Percentiles rank a stretch among this genome's conserved stretches.
Conservation (phyloP, 2,329 filamentous ascomycete genomes). For the Apiospora koreana region DNA sequence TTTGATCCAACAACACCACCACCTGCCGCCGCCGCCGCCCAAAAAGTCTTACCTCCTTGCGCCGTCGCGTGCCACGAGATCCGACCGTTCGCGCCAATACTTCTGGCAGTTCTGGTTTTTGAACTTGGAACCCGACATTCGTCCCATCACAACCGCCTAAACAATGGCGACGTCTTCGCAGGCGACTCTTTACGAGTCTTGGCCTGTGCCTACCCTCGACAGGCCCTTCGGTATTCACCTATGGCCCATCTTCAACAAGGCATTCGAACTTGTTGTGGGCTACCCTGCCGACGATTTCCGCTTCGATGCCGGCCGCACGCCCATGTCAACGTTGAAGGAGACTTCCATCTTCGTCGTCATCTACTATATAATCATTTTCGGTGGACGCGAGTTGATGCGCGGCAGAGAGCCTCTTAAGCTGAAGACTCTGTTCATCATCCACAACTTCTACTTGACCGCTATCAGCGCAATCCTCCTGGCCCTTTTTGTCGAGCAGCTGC, state of each 20-base stretch:
- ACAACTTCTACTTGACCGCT: slow-evolving; percentile 91
- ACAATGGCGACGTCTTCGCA: slow-evolving; percentile 27
- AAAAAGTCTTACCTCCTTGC: neutral
- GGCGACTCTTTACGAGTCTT: slow-evolving; percentile 52
- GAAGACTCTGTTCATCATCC: slow-evolving; percentile 86
- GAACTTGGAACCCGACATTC: neutral
- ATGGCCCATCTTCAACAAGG: slow-evolving; percentile 94
- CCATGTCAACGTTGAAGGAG: slow-evolving; percentile 86
- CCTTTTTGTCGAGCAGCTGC: slow-evolving; percentile 88
- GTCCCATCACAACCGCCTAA: neutral
- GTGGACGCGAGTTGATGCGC: slow-evolving; percentile 90
- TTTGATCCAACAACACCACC: neutral
- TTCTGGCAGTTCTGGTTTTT: neutral
- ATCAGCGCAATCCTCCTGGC: slow-evolving; percentile 80
- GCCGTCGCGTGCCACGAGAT: neutral
- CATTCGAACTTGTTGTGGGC: slow-evolving; percentile 73
- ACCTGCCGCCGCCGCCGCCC: neutral
- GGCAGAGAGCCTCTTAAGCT: slow-evolving; percentile 83
- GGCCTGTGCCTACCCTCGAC: slow-evolving; percentile 79
- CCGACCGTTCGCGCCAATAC: slow-evolving; percentile 1
- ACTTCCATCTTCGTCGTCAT: slow-evolving; percentile 77
- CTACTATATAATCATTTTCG: slow-evolving; percentile 94
- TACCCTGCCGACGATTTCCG: slow-evolving; percentile 85
- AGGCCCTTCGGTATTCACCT: slow-evolving; percentile 87
- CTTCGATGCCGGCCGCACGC: slow-evolving; percentile 79